Conservation (phyloP, 139 green algal species). For the Chlamydomonas incerta region DNA sequence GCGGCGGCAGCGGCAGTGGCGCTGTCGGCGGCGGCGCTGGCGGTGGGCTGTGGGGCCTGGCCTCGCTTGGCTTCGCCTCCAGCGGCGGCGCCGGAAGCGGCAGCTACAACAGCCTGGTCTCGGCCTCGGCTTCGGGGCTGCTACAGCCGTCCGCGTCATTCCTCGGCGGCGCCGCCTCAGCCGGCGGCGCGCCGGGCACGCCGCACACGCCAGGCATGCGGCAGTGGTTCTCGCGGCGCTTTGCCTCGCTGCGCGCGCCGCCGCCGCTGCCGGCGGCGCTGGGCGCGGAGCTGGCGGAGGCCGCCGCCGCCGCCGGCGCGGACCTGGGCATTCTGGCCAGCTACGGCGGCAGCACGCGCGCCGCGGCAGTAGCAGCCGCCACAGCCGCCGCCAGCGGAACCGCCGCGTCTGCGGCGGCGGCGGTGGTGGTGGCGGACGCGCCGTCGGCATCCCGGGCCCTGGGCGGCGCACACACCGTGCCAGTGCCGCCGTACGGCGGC, state of each 20-base stretch:
- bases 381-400: too few relatives aligned
- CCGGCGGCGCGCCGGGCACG: too few relatives aligned
- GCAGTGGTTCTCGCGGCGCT: conserved; percentile 7
- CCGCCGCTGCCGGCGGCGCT: not conserved
- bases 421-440: too few relatives aligned
- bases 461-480: too few relatives aligned
- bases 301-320: conserved; percentile 6
- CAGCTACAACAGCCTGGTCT: too few relatives aligned
- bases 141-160: not conserved
- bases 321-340: conserved; percentile 5
- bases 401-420: too few relatives aligned
- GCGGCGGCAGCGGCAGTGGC: not conserved
- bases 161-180: too few relatives aligned
- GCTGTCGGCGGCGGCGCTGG: not conserved
- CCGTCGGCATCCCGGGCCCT: too few relatives aligned
- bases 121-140: not conserved
- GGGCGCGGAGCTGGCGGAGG: conserved; percentile 24
- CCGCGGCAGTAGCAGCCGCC: not conserved
- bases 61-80: too few relatives aligned
- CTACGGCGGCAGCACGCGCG: not conserved
- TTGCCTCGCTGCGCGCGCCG: not conserved
- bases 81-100: too few relatives aligned
- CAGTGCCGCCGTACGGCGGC: too few relatives aligned
- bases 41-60: too few relatives aligned
- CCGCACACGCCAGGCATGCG: not conserved